Base-by-base conservation (phyloP, 805 yeast species). In the Wickerhamiella australiensis region DNA sequence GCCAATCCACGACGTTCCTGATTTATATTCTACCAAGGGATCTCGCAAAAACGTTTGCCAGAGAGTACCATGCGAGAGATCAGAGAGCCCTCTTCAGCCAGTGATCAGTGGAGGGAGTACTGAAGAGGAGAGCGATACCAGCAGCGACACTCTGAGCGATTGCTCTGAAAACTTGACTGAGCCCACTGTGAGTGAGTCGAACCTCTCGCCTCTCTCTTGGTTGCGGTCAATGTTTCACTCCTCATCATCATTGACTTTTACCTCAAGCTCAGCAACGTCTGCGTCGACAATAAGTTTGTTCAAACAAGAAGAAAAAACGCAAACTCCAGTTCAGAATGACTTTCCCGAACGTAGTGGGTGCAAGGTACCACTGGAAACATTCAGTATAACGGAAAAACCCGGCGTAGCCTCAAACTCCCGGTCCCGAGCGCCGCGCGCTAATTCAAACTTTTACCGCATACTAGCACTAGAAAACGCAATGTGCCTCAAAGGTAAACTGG, bases 381-480 rank as follows among this genome's bases (percentile, higher is more conserved):
- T 60, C 56, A 57, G 55, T 35, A 53, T 62, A 18, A 58, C 55
- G 26, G 55, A 64, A 12, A 63, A 62, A 27, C 57, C 59, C 23
- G 52, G 61, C 17, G 61, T 59, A 7, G 54, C 58, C 31, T 35
- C 54, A 9, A 57, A 64, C 5, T 62, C 65, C 3, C 61, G 66
- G n/a, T 65, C 61, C 47, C 61, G 66, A 13, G 65, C 62, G 46
- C 56, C 58, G 13, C 47, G 68, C 9, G 54, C 61, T 55, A 65
- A 65, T 51, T 58, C 66, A 18, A 60, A 60, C 26, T 65, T 63
- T 49, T 56, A 63, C 40, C 62, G 66, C 12, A 51, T 64, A 20
- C 56, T 60, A 33, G 68, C 68, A 2, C 52, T 65, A 40, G 68
- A 65, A 49, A 54, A 58, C 25, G 53, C 57, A 31, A 64, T 65